Base-by-base conservation (phyloP, 1,139 yeast species). In the Saccharomyces pastorianus region DNA sequence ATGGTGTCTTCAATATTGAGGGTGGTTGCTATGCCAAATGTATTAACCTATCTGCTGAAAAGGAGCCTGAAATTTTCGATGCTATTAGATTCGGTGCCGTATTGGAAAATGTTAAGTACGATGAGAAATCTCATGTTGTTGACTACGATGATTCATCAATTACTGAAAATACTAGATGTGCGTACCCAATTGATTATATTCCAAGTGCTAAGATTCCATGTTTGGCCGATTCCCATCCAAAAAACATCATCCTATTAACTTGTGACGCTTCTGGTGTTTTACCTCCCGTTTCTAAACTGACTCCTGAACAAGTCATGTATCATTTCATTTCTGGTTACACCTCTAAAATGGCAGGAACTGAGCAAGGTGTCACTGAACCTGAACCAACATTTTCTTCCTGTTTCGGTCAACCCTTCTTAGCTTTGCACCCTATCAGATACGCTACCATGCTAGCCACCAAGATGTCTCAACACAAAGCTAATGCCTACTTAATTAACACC, bases 1-100 rank as follows among this genome's bases (percentile, higher is more conserved):
- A 87, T 64, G 99, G 99, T 77, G 97, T 93, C 59, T 93, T 93
- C 84, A 93, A 93, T 83, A 91, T 93, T 70, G 99, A 93, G 78
- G 99, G 99, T 76, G 99, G 99, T 62, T 93, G 99, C 79, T 93
- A 93, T 79, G 98, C 98, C 70, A 93, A 93, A 77, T 91, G 98
- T 78, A 79, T 93, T 64, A 96, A 90, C 69, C 80, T 93, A 64
- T 78, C 91, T 55, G 85, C 79, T 61, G 97, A 89, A 76, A 91
- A 87, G 76, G 99, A 93, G 78, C 99, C 99, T 55, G 99, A 93
- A 76, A 93, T 93, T 72, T 93, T 84, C 82, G 84, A 89, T 75
- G 95, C 99, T 52, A 88, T 93, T 74, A 86, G 81, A 73, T 93
- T 89, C 67, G 99, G 99, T 67, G 80, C 98, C 46, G 91, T 93